These are phyloP conservation scores for Fagus crenata DNA, from an alignment of 306 rosid species.

Conservation along the genomic window DNA sequence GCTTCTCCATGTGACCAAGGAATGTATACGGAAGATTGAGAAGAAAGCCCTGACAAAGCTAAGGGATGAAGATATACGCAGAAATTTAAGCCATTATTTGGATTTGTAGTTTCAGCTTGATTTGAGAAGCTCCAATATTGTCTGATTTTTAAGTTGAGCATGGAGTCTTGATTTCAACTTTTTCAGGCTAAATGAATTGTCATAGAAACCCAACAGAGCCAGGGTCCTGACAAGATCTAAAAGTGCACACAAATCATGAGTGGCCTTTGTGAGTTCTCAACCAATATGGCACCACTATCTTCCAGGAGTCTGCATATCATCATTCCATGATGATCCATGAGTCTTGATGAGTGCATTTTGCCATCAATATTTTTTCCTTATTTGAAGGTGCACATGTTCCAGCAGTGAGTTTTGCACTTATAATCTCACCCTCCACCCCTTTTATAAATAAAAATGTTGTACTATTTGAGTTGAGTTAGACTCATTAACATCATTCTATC, in stretches of 20 bases:
- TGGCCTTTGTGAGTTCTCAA: neutral
- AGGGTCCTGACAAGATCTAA: neutral
- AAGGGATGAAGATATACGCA: constrained; percentile 40
- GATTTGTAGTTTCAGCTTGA: constrained; percentile 35
- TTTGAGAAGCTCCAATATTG: constrained; percentile 28
- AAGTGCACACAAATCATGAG: neutral
- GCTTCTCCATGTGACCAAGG: constrained; percentile 57
- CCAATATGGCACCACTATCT: neutral
- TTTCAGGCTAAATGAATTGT: neutral
- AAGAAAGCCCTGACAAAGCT: constrained; percentile 66
- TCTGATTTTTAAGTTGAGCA: constrained; percentile 19
- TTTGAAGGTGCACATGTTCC: too few relatives aligned
- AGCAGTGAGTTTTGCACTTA: too few relatives aligned
- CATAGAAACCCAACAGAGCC: neutral
- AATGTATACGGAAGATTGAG: constrained; percentile 77
- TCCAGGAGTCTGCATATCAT: neutral
- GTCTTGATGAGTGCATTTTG: too few relatives aligned
- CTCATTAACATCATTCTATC: too few relatives aligned
- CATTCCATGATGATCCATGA: neutral
- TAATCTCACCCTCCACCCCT: too few relatives aligned
- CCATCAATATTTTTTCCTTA: too few relatives aligned
- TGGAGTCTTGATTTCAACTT: neutral
- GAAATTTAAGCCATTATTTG: constrained; percentile 55
- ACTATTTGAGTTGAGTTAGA: too few relatives aligned
- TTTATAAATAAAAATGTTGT: too few relatives aligned